Percentiles rank a stretch among this genome's conserved stretches.
phyloP scores from a whole-genome alignment of 164 flowering plant species.

The Umbilicus rupestris region DNA sequence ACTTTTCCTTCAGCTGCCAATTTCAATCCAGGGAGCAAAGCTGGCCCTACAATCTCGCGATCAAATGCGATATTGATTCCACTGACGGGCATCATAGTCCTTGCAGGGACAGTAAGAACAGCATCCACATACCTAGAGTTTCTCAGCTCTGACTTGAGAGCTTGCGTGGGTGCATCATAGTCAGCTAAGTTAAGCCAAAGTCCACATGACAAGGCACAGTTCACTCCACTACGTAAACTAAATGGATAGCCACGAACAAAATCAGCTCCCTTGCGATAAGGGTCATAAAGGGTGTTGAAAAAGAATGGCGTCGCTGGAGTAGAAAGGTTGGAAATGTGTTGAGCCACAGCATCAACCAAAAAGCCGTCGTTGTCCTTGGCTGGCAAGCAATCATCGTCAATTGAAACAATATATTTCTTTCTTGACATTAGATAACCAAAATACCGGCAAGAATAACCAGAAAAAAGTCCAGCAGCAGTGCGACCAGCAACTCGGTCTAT shows the following conservation, averaged over 20 bases:
- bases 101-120: slow-evolving; percentile 68
- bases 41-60: slow-evolving; percentile 66
- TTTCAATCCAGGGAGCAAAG: slow-evolving; percentile 66
- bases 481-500: slow-evolving; percentile 50
- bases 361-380: slow-evolving; percentile 53
- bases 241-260: slow-evolving; percentile 98
- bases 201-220: slow-evolving; percentile 81
- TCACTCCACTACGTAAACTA: slow-evolving; percentile 74
- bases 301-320: slow-evolving; percentile 86
- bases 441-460: slow-evolving; percentile 83
- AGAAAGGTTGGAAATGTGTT: slow-evolving; percentile 60
- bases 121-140: slow-evolving; percentile 74
- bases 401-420: slow-evolving; percentile 60
- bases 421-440: slow-evolving; percentile 76
- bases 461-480: slow-evolving; percentile 35
- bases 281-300: slow-evolving; percentile 93
- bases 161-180: slow-evolving; percentile 86
- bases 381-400: slow-evolving; percentile 83
- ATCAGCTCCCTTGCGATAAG: slow-evolving; percentile 69
- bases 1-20: slow-evolving; percentile 71
- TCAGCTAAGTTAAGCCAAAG: slow-evolving; percentile 91
- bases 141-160: slow-evolving; percentile 53
- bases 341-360: slow-evolving; percentile 49
- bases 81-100: slow-evolving; percentile 66
- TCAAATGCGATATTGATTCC: slow-evolving; percentile 81